Conservation (phyloP, 2,329 filamentous ascomycete species). For the Alternaria panax region DNA sequence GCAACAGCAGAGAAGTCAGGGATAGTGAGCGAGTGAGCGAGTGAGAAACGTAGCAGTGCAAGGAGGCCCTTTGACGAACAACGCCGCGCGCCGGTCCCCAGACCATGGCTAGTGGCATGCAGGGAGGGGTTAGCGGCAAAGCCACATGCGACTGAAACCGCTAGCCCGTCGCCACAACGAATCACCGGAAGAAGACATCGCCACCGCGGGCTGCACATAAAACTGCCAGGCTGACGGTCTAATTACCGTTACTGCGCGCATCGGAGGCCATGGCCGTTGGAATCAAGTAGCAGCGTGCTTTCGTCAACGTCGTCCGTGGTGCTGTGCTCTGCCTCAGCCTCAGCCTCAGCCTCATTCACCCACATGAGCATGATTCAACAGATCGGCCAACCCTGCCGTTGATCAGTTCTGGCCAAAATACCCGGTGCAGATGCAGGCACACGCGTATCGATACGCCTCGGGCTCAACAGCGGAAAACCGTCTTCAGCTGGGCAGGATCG, state of each 20-base stretch:
- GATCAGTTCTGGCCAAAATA: slow-evolving; percentile 36
- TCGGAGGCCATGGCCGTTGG: background rate
- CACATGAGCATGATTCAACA: slow-evolving; percentile 6
- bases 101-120: slow-evolving; percentile 13
- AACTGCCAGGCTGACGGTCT: slow-evolving; percentile 13
- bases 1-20: slow-evolving; percentile 22
- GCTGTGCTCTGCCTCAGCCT: background rate
- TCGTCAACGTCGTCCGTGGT: background rate
- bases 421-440: slow-evolving; percentile 1
- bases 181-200: slow-evolving; percentile 26
- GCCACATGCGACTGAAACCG: slow-evolving; percentile 31
- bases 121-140: slow-evolving; percentile 30
- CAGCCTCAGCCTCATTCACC: background rate
- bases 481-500: slow-evolving; percentile 3
- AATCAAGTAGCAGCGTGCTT: background rate
- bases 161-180: slow-evolving; percentile 26
- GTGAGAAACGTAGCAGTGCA: slow-evolving; percentile 23
- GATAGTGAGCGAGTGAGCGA: slow-evolving; percentile 6
- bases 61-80: slow-evolving; percentile 17
- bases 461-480: slow-evolving; percentile 10
- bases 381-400: slow-evolving; percentile 18
- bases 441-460: slow-evolving; percentile 26
- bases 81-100: slow-evolving; percentile 12
- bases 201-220: slow-evolving; percentile 11
- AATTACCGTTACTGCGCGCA: slow-evolving; percentile 5